Percentiles rank a stretch among this genome's conserved stretches.
Conservation (phyloP, 306 rosid species). For the Cicer judaicum region DNA sequence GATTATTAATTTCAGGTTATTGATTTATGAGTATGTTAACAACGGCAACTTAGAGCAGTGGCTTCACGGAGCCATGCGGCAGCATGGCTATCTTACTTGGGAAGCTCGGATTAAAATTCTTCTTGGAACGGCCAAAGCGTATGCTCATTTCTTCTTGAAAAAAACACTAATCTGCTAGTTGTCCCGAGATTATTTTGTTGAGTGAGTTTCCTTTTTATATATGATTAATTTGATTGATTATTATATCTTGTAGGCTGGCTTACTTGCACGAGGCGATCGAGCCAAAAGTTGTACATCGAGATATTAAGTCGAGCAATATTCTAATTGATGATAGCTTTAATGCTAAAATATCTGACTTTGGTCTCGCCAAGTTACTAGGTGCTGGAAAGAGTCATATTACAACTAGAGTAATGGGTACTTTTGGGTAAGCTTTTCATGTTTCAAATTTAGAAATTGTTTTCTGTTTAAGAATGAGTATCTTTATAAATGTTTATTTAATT, state of each 20-base stretch:
- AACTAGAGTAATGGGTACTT: conserved; percentile 94
- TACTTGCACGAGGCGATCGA: conserved; percentile 61
- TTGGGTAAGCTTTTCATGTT: conserved; percentile 64
- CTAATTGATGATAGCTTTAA: conserved; percentile 45
- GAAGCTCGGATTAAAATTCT: conserved; percentile 78
- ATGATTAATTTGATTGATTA: conserved; percentile 16
- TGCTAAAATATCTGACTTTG: conserved; percentile 47
- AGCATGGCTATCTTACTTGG: conserved; percentile 80
- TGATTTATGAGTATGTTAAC: conserved; percentile 72
- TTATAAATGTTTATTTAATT: conserved; percentile 18
- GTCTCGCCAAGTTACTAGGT: conserved; percentile 47
- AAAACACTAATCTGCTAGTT: conserved; percentile 13
- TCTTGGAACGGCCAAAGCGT: conserved; percentile 90
- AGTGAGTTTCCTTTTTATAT: conserved; percentile 31
- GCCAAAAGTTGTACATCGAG: conserved; percentile 49
- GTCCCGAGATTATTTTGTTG: conserved; percentile 7
- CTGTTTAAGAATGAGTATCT: not conserved
- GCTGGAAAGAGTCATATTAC: conserved; percentile 80
- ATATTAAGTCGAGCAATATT: conserved; percentile 50
- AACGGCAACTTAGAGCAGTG: conserved; percentile 50
- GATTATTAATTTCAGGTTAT: conserved; percentile 56
- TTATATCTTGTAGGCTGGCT: conserved; percentile 66
- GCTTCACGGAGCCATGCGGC: conserved; percentile 71
- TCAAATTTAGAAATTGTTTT: conserved; percentile 25
- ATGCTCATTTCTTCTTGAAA: conserved; percentile 40